Evolutionary conservation across 441 rosid genomes (phyloP).

Genomic region (Lepidium campestre): DNA sequence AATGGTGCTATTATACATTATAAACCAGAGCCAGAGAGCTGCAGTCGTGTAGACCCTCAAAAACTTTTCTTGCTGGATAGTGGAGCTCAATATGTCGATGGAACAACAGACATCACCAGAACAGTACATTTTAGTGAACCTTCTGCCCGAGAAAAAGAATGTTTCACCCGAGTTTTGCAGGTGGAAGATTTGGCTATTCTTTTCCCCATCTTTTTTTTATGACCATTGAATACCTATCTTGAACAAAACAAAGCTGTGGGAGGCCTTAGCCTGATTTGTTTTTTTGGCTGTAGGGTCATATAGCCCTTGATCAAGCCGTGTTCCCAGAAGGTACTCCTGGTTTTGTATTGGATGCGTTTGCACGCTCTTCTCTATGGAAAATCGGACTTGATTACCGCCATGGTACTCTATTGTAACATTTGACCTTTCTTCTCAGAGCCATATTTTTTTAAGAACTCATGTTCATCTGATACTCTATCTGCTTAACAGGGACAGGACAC

Average conservation of each 20-base stretch:
- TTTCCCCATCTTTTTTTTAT: not conserved
- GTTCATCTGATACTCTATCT: constrained; percentile 11
- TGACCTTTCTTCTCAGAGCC: not conserved
- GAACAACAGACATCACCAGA: constrained; percentile 96
- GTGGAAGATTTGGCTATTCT: constrained; percentile 26
- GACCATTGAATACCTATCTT: not conserved
- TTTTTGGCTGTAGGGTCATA: constrained; percentile 75
- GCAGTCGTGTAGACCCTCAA: constrained; percentile 66
- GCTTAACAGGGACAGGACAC: constrained; percentile 80
- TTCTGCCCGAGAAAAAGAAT: constrained; percentile 70
- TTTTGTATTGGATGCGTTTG: constrained; percentile 86
- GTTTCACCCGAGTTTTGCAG: constrained; percentile 93
- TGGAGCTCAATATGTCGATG: constrained; percentile 96
- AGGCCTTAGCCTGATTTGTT: not conserved
- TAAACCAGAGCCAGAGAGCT: constrained; percentile 78
- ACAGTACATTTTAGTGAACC: constrained; percentile 94
- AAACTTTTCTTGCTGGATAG: constrained; percentile 86
- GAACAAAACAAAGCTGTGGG: not conserved
- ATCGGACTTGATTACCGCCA: constrained; percentile 97
- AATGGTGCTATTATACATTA: constrained; percentile 97
- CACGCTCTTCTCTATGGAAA: constrained; percentile 93
- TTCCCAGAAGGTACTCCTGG: constrained; percentile 95
- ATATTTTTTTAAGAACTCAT: not conserved
- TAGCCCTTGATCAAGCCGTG: constrained; percentile 90
- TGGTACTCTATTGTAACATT: constrained; percentile 43